A percentile compares a stretch with the other conserved stretches of the same genome.
Evolutionary conservation across 495 filamentous ascomycete genomes (phyloP).

Genomic region (Achaetomiella virescens): DNA sequence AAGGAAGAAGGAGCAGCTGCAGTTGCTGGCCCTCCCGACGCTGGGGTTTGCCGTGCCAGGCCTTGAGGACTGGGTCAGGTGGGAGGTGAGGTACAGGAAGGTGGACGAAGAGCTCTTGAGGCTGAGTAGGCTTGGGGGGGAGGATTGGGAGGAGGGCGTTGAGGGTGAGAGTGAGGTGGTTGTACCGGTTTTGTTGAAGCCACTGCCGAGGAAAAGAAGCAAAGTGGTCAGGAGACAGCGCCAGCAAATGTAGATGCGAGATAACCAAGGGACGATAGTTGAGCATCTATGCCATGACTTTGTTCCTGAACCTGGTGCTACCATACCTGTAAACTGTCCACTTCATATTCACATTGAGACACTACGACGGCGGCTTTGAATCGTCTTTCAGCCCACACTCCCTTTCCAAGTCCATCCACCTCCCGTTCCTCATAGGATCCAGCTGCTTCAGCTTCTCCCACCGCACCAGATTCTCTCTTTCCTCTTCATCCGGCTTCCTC

Average conservation of each 20-base stretch:
- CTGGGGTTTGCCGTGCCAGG: constrained; percentile 35
- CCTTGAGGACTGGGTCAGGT: constrained; percentile 34
- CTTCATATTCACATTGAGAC: too few relatives aligned
- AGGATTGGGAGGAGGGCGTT: neutral
- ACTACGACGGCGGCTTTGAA: neutral
- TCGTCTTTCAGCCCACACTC: constrained; percentile 24
- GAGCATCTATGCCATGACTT: too few relatives aligned
- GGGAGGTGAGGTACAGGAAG: constrained; percentile 44
- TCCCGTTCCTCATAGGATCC: constrained; percentile 62
- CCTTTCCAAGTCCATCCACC: constrained; percentile 60
- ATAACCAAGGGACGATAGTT: too few relatives aligned
- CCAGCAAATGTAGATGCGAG: too few relatives aligned
- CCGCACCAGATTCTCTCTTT: constrained; percentile 54
- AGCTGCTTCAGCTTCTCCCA: constrained; percentile 55
- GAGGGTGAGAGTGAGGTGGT: neutral
- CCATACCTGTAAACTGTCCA: too few relatives aligned
- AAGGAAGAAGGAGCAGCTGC: constrained; percentile 10
- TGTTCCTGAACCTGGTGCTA: too few relatives aligned
- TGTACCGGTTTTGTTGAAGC: too few relatives aligned
- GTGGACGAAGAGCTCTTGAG: constrained; percentile 29
- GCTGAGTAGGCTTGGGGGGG: constrained; percentile 5
- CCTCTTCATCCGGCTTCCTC: constrained; percentile 24
- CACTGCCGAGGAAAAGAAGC: too few relatives aligned
- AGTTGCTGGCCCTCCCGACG: constrained; percentile 46
- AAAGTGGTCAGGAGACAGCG: too few relatives aligned